Percentiles rank a stretch among this genome's conserved stretches.
Evolutionary conservation across 2,329 filamentous ascomycete genomes (phyloP).

Genomic region (Aciculosporium take): DNA sequence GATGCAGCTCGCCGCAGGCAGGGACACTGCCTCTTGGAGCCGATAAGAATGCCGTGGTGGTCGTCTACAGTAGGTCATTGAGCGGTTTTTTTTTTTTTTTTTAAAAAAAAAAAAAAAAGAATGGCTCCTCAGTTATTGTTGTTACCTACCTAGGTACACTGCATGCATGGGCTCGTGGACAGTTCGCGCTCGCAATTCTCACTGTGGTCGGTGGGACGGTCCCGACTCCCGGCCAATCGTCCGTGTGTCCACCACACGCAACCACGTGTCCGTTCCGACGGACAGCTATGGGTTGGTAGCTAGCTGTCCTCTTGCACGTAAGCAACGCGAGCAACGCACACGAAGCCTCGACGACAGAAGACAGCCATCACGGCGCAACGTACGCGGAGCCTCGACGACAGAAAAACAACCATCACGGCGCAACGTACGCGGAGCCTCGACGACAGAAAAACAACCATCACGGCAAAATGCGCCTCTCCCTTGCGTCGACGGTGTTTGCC

Average conservation of each 20-base stretch:
- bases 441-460: conserved; percentile 9
- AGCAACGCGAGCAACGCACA: conserved; percentile 10
- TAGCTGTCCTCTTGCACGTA: conserved; percentile 17
- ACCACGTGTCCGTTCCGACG: conserved; percentile 14
- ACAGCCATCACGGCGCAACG: conserved; percentile 15
- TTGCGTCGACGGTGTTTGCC: conserved; percentile 27
- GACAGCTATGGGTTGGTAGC: no score
- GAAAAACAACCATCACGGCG: conserved; percentile 12
- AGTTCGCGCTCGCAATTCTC: background rate
- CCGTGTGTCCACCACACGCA: conserved; percentile 3
- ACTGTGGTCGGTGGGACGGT: no score
- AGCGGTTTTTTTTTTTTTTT: no score
- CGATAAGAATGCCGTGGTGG: no score
- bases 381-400: conserved; percentile 6
- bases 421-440: conserved; percentile 11
- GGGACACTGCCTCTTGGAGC: no score
- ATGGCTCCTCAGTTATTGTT: no score
- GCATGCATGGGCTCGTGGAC: no score
- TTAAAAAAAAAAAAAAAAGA: no score
- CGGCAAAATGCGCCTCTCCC: conserved; percentile 24
- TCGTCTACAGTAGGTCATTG: no score
- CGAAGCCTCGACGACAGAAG: conserved; percentile 7
- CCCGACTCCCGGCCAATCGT: conserved; percentile 10
- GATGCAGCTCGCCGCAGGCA: no score
- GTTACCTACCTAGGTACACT: background rate